Conservation (phyloP, 2,329 filamentous ascomycete species). For the Bertia moriformis region DNA sequence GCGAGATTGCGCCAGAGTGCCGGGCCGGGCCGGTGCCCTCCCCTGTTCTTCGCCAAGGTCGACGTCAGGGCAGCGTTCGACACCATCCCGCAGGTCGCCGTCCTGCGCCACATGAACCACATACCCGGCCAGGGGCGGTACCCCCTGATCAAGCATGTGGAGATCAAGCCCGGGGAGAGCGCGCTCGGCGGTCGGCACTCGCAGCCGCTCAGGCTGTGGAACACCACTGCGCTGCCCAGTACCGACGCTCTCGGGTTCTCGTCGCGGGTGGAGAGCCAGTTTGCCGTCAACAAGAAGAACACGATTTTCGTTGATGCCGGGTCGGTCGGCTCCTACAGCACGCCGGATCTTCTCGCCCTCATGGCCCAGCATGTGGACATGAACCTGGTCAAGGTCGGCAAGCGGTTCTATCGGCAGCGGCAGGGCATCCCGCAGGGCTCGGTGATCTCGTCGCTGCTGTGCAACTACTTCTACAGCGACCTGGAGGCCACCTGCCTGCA, state of each 20-base stretch:
- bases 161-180: constrained; percentile 25
- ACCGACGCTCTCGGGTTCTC: not conserved
- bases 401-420: constrained; percentile 47
- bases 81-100: constrained; percentile 44
- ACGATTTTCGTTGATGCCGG: not conserved
- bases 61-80: constrained; percentile 57
- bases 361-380: constrained; percentile 44
- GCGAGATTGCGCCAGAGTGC: not conserved
- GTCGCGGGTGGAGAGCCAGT: too few relatives aligned
- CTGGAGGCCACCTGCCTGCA: too few relatives aligned
- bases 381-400: constrained; percentile 50
- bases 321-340: constrained; percentile 3
- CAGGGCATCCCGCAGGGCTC: constrained; percentile 55
- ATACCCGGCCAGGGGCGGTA: too few relatives aligned
- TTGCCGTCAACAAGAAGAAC: constrained; percentile 8
- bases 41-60: constrained; percentile 46
- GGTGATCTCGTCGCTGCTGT: constrained; percentile 47
- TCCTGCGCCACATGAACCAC: too few relatives aligned
- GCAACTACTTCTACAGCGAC: constrained; percentile 54
- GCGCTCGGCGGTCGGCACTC: too few relatives aligned
- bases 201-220: constrained; percentile 3
- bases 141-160: constrained; percentile 37
- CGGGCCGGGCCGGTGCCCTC: constrained; percentile 10
- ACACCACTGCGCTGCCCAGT: constrained; percentile 1
- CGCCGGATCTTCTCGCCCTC: constrained; percentile 35